These are phyloP conservation scores for Ceratocystiopsis sp. DNA, from an alignment of 2,329 filamentous ascomycete species.

Conservation along the genomic window DNA sequence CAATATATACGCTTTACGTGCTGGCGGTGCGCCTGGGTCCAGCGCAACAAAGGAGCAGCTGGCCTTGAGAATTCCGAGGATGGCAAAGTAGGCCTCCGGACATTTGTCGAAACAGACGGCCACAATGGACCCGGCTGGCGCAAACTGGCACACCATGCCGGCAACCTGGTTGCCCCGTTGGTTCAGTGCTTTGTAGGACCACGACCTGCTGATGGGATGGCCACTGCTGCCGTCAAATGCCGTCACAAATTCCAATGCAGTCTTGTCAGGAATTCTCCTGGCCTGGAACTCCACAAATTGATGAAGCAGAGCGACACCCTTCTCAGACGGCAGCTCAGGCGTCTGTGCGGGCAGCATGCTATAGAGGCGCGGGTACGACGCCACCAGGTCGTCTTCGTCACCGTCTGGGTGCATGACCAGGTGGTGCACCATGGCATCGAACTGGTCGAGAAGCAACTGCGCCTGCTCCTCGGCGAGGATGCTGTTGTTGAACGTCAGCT, in stretches of 20 bases:
- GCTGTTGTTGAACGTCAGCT: slow-evolving; percentile 47
- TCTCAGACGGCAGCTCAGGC: slow-evolving; percentile 34
- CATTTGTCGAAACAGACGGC: slow-evolving; percentile 74
- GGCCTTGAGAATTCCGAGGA: slow-evolving; percentile 66
- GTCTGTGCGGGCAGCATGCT: slow-evolving; percentile 49
- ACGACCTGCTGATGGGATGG: slow-evolving; percentile 31
- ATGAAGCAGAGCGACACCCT: slow-evolving; percentile 44
- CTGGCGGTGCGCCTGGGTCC: slow-evolving; percentile 54
- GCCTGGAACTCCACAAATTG: slow-evolving; percentile 59
- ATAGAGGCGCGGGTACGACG: slow-evolving; percentile 25
- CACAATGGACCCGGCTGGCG: slow-evolving; percentile 43
- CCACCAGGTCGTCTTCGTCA: slow-evolving; percentile 21
- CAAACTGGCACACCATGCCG: slow-evolving; percentile 36
- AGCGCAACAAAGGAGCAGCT: slow-evolving; percentile 70
- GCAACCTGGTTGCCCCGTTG: slow-evolving; percentile 56
- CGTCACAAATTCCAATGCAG: slow-evolving; percentile 61
- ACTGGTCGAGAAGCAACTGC: slow-evolving; percentile 47
- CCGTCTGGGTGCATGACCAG: slow-evolving; percentile 33
- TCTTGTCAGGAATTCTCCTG: slow-evolving; percentile 32
- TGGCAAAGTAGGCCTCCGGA: slow-evolving; percentile 66
- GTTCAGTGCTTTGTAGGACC: slow-evolving; percentile 63
- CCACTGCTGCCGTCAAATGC: slow-evolving; percentile 26
- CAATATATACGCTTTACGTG: slow-evolving; percentile 63
- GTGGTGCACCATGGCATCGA: slow-evolving; percentile 47
- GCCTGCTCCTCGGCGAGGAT: slow-evolving; percentile 55